Evolutionary conservation across 1,284 basidiomycete species (phyloP).

Genomic region (Moniliella sp.): DNA sequence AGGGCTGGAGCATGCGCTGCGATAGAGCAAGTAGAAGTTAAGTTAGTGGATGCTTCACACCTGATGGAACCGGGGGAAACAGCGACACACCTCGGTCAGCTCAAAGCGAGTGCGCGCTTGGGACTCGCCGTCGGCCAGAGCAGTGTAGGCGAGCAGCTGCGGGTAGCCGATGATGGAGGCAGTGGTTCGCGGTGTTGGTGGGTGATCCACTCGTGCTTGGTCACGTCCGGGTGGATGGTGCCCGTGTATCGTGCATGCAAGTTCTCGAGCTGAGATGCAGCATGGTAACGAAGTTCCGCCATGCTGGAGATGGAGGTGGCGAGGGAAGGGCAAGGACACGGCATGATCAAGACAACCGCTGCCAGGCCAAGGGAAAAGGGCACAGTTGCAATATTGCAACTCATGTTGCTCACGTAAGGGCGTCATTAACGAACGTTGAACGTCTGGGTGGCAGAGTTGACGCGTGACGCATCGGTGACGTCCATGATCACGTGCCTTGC

Average conservation of each 20-base stretch:
- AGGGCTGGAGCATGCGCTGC: slow-evolving; percentile 96
- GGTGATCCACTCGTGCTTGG: slow-evolving; percentile 60
- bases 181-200: slow-evolving; percentile 89
- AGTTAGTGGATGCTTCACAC: too few species aligned
- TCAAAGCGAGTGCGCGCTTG: slow-evolving; percentile 78
- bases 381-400: too few species aligned
- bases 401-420: too few species aligned
- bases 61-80: too few species aligned
- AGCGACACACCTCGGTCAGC: slow-evolving; percentile 68
- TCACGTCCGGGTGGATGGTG: slow-evolving; percentile 38
- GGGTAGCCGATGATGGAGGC: slow-evolving; percentile 78
- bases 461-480: too few species aligned
- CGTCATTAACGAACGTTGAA: too few species aligned
- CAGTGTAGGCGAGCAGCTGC: slow-evolving; percentile 59
- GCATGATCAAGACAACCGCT: too few species aligned
- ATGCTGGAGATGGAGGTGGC: too few species aligned
- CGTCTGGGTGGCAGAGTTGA: too few species aligned
- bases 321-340: too few species aligned
- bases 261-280: slow-evolving; percentile 77
- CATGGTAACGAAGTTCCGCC: slow-evolving; percentile 75
- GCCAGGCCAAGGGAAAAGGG: too few species aligned
- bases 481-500: too few species aligned
- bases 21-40: not conserved
- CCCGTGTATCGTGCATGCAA: slow-evolving; percentile 87
- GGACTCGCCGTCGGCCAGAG: slow-evolving; percentile 77